Evolutionary conservation across 2,329 filamentous ascomycete genomes (phyloP), one percentile per base, ranked within the genome.

Genomic region (Lachnellula subtilissima): DNA sequence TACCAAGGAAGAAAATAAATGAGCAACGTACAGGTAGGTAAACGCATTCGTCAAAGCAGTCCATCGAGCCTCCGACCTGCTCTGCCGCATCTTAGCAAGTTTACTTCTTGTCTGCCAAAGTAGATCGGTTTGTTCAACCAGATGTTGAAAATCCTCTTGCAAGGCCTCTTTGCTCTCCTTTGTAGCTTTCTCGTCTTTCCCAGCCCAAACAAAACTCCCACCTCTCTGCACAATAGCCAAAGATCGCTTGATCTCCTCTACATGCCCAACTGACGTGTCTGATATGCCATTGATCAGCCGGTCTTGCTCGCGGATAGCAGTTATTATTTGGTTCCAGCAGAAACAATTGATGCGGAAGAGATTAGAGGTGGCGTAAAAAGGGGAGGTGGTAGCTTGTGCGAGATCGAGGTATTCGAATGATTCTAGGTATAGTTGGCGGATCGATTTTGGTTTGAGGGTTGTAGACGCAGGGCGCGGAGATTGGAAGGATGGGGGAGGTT

Each of bases 271-370:
- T 9, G 61, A 61, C 1, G 62, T 61, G 28, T 67, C 65, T 12
- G 66, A 68, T 36, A 67, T 64, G n/a, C 64, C 63, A 36, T 61
- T 54, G 11, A 67, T 57, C 17, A 62, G 62, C 9, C 49, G 56
- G 50, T 69, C 67, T 52, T 65, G 64, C 17, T 64, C 61, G 4
- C 62, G 58, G 47, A 68, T 67, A 14, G 61, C 58, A 11, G 61
- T 64, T n/a, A 69, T 66, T 15, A 67, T 64, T 39, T 65, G 56
- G 48, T 65, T 67, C 67, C 66, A 69, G 52, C 59, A 65, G 52
- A 64, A 64, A 28, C 59, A 64, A 43, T 68, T 65, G 5, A 67
- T 61, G 15, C 62, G 62, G 3, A 68, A 52, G 2, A 68, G 57
- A 28, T 52, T 57, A n/a, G 63, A 63, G 5, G 67, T 52, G 2